Conservation (phyloP, 2,329 filamentous ascomycete species). For the Monascus ruber region DNA sequence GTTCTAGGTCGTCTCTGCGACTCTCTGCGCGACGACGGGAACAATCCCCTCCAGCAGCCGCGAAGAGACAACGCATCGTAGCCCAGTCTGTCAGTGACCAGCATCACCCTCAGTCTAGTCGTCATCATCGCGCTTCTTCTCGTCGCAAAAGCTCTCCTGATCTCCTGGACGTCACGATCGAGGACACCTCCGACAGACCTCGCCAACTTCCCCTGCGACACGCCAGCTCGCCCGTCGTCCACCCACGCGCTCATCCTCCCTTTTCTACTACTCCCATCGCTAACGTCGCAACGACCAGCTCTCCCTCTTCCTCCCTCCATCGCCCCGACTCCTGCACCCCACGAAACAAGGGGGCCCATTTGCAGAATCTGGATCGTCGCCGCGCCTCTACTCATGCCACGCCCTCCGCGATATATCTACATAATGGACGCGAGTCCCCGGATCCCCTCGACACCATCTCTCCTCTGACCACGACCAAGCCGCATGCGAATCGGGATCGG, state of each 20-base stretch:
- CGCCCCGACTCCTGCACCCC: slow-evolving; percentile 9
- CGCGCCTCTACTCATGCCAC: slow-evolving; percentile 5
- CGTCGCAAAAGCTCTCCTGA: slow-evolving; percentile 23
- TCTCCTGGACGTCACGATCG: slow-evolving; percentile 18
- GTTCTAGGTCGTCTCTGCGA: background rate
- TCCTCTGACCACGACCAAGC: slow-evolving; percentile 5
- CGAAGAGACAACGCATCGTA: background rate
- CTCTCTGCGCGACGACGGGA: background rate
- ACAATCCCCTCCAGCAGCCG: background rate
- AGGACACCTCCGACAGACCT: slow-evolving; percentile 2
- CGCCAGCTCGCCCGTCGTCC: background rate
- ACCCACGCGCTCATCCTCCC: background rate
- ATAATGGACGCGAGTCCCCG: slow-evolving; percentile 10
- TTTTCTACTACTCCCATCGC: background rate
- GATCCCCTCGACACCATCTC: slow-evolving; percentile 16
- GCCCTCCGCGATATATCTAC: slow-evolving; percentile 4
- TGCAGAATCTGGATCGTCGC: slow-evolving; percentile 6
- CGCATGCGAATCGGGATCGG: background rate
- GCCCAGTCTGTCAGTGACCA: background rate
- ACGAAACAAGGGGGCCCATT: slow-evolving; percentile 4
- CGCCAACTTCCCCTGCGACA: slow-evolving; percentile 4
- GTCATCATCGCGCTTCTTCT: background rate
- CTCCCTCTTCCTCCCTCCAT: background rate
- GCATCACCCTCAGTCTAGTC: background rate
- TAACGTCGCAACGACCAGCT: background rate